These are phyloP conservation scores for Globisporangium paddicum DNA, from an alignment of 352 stramenopile species.

Conservation along the genomic window DNA sequence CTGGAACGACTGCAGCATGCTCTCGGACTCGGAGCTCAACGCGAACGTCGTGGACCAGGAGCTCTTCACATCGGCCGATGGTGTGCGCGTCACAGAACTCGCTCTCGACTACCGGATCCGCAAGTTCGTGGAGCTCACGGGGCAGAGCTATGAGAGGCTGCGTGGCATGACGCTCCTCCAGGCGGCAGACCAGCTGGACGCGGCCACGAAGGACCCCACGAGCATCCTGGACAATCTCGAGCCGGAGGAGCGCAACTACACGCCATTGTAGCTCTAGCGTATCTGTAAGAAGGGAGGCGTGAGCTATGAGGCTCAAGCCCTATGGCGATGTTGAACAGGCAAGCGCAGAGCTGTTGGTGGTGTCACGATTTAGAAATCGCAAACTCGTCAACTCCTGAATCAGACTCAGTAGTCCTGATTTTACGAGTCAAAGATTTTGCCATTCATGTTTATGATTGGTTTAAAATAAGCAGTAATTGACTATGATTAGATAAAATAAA, in stretches of 20 bases:
- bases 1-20: slow-evolving; percentile 65
- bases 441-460: slow-evolving; percentile 3
- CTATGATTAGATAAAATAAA: not conserved
- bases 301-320: no score
- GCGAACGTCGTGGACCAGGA: slow-evolving; percentile 43
- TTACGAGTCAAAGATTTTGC: no score
- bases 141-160: slow-evolving; percentile 30
- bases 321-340: no score
- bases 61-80: slow-evolving; percentile 18
- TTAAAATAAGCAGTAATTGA: not conserved
- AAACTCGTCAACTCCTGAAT: no score
- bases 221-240: slow-evolving; percentile 27
- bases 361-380: no score
- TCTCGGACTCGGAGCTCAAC: slow-evolving; percentile 44
- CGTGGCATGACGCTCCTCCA: slow-evolving; percentile 36
- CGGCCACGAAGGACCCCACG: slow-evolving; percentile 12
- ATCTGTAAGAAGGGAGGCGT: no score
- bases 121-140: slow-evolving; percentile 57
- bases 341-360: no score
- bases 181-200: slow-evolving; percentile 28
- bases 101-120: slow-evolving; percentile 43
- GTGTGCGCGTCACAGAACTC: slow-evolving; percentile 27
- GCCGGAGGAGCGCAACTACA: slow-evolving; percentile 14
- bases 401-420: no score
- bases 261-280: not conserved